Evolutionary conservation across 306 rosid genomes (phyloP).

Genomic region (Vigna hirtella): DNA sequence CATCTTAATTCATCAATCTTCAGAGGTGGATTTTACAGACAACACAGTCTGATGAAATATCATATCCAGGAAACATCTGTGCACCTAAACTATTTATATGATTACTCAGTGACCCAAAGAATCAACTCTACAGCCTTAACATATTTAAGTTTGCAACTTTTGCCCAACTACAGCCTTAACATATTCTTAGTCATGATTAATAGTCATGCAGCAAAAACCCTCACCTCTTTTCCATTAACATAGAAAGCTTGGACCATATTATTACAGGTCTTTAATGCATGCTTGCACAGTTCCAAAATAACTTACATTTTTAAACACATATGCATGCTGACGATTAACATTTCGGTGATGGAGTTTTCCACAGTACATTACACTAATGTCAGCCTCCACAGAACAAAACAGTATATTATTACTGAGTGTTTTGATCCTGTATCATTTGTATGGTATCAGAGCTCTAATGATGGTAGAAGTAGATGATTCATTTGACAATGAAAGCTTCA

Average conservation of each 20-base stretch:
- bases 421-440: background rate
- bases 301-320: background rate
- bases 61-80: constrained; percentile 1
- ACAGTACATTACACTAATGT: background rate
- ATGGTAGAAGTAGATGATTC: background rate
- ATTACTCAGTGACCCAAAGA: background rate
- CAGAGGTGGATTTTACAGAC: background rate
- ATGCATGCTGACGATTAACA: background rate
- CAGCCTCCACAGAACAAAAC: background rate
- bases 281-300: background rate
- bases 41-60: constrained; percentile 5
- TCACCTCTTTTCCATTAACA: background rate
- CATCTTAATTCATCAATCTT: constrained; percentile 33
- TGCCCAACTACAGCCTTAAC: too few relatives aligned
- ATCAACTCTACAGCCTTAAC: background rate
- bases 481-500: background rate
- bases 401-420: background rate
- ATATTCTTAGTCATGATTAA: background rate
- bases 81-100: constrained; percentile 1
- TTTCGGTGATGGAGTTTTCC: background rate
- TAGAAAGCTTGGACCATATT: background rate
- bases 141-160: background rate
- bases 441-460: background rate
- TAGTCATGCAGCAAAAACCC: background rate
- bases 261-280: background rate